These are phyloP conservation scores for Aspergillus felis DNA, from an alignment of 2,329 filamentous ascomycete genomes.

Conservation along the genomic window DNA sequence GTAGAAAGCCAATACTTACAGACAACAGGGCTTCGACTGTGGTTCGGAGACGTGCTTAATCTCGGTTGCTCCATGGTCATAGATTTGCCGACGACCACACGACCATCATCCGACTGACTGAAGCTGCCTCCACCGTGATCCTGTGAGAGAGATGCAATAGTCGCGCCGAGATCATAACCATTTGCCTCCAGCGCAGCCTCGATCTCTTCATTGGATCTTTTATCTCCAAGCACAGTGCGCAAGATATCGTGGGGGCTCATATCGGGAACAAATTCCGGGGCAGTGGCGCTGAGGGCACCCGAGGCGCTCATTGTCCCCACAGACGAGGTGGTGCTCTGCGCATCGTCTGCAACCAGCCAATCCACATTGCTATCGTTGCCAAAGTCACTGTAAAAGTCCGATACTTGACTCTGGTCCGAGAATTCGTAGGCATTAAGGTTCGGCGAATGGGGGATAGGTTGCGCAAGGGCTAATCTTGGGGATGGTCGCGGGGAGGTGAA, in stretches of 20 bases:
- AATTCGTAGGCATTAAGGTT: constrained; percentile 95
- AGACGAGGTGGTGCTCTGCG: constrained; percentile 74
- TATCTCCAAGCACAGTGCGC: constrained; percentile 85
- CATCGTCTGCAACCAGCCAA: constrained; percentile 89
- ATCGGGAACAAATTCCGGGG: constrained; percentile 78
- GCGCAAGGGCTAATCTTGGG: constrained; percentile 82
- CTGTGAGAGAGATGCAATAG: constrained; percentile 85
- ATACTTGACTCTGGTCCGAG: constrained; percentile 73
- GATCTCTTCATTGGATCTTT: constrained; percentile 88
- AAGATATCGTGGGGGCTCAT: constrained; percentile 99
- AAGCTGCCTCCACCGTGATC: constrained; percentile 53
- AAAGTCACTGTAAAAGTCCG: constrained; percentile 85
- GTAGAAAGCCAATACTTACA: constrained; percentile 97
- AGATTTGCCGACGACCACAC: constrained; percentile 82
- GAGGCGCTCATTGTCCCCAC: constrained; percentile 67
- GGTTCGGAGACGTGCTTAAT: constrained; percentile 70
- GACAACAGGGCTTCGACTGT: constrained; percentile 79
- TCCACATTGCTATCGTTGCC: constrained; percentile 87
- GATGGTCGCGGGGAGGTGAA: constrained; percentile 93
- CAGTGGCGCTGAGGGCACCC: constrained; percentile 68
- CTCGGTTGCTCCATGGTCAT: constrained; percentile 69
- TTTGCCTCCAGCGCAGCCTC: constrained; percentile 84
- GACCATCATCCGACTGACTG: constrained; percentile 55
- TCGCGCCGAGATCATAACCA: constrained; percentile 89
- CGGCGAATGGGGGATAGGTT: constrained; percentile 92